phyloP scores from a whole-genome alignment of 2,329 filamentous ascomycete genomes.

The Neofusicoccum parvum region DNA sequence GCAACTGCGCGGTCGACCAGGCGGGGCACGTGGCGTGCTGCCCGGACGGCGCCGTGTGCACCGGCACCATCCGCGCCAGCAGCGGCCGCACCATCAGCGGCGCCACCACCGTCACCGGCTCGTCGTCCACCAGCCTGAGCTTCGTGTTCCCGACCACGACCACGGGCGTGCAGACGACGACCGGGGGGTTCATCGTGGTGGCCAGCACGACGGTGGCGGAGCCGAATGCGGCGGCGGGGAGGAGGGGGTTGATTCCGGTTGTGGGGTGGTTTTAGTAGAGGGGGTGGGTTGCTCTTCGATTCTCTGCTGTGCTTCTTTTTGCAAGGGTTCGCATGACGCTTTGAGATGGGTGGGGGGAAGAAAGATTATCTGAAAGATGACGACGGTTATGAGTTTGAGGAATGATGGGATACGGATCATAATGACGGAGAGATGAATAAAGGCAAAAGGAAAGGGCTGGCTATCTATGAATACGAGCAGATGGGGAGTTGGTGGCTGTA shows the following conservation, averaged over 20 bases:
- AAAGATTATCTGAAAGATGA: not conserved
- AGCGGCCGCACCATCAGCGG: not conserved
- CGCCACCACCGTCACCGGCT: not conserved
- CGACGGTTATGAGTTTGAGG: conserved; percentile 1
- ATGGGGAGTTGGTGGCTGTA: conserved; percentile 6
- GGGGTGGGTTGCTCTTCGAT: not conserved
- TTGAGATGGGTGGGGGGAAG: too few relatives aligned
- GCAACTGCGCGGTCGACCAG: conserved; percentile 58
- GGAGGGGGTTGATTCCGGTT: conserved; percentile 10
- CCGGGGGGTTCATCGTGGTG: conserved; percentile 16
- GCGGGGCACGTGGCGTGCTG: conserved; percentile 64
- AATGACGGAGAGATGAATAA: not conserved
- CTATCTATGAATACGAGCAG: not conserved
- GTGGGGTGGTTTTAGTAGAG: conserved; percentile 10
- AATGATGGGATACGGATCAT: conserved; percentile 1
- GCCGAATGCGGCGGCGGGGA: conserved; percentile 17
- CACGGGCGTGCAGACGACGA: not conserved
- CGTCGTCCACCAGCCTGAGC: not conserved
- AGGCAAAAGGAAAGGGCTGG: not conserved
- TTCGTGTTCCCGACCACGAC: conserved; percentile 29
- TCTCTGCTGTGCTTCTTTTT: not conserved
- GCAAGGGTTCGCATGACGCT: not conserved
- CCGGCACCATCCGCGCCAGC: conserved; percentile 50
- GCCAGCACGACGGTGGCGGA: conserved; percentile 20
- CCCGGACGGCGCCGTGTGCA: conserved; percentile 59